Evolutionary conservation across 2,329 filamentous ascomycete species (phyloP), one percentile per base, ranked within the genome.

Genomic region (Penicillium capsulatum): DNA sequence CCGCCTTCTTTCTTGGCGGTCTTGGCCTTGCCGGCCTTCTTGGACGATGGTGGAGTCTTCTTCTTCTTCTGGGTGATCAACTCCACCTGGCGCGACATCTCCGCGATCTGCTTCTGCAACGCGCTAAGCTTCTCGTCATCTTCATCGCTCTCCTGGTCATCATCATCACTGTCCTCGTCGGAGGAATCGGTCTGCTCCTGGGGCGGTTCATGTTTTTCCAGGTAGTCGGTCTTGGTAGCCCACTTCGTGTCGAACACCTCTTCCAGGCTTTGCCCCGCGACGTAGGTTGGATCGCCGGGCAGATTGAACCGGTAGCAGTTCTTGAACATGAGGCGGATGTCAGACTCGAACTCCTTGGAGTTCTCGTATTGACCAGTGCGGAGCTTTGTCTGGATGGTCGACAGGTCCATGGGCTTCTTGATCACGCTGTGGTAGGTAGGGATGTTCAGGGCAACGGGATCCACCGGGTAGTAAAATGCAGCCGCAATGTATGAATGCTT

Each of bases 301-400:
- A 81, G 79, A 54, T 98, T 98, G 76, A 97, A 98, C 48, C 84
- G 83, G 71, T 81, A 88, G 64, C 91, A 96, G 63, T 98, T 98
- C 53, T 79, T 75, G 57, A 96, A 83, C 51, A 97, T 90, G 40
- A 89, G 77, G 34, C 81, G 77, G 38, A 95, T 79, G 57, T 94
- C 90, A 42, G 77, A 77, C 58, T 94, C 85, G 54, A 97, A 88
- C 31, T 96, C 90, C 63, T 88, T 89, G 1, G 86, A 76, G 40
- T 76, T 87, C 50, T 80, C 77, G 58, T 97, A 97, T 40, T 88
- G 79, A 17, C 89, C 88, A 9, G 74, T 73, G 52, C 83, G 80
- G 28, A 96, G 74, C 66, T 94, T 94, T 29, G 75, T 74, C 24
- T 78, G 74, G 58, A 95, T 84, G n/a, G 87, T 95, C 11, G 77